Conservation (phyloP, 2,329 filamentous ascomycete species). For the Fusarium lyarnte region DNA sequence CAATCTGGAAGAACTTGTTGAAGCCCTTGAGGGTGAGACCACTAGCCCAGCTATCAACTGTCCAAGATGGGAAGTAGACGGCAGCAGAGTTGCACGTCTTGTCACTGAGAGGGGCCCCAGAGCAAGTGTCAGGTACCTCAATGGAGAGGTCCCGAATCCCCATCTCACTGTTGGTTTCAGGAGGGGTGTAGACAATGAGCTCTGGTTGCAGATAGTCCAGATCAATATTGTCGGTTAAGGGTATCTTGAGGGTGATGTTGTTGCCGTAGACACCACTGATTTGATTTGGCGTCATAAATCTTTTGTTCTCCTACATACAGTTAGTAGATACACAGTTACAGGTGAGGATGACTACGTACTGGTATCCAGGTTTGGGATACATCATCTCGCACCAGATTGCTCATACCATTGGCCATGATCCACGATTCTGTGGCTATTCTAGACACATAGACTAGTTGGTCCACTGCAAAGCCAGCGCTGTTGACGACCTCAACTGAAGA, state of each 20-base stretch:
- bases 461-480: not conserved
- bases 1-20: conserved; percentile 33
- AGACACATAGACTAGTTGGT: conserved; percentile 28
- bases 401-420: conserved; percentile 32
- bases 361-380: conserved; percentile 30
- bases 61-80: conserved; percentile 31
- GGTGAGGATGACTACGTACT: not conserved
- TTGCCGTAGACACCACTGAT: conserved; percentile 22
- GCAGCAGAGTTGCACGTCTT: conserved; percentile 25
- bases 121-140: conserved; percentile 11
- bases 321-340: not conserved
- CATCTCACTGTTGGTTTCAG: conserved; percentile 18
- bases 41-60: conserved; percentile 34
- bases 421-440: conserved; percentile 21
- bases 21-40: conserved; percentile 27
- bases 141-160: conserved; percentile 25
- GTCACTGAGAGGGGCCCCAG: not conserved
- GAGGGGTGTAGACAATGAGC: conserved; percentile 19
- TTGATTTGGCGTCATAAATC: conserved; percentile 20
- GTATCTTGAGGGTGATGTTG: conserved; percentile 23
- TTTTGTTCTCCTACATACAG: not conserved
- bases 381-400: conserved; percentile 9
- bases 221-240: conserved; percentile 33
- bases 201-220: conserved; percentile 15
- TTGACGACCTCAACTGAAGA: not conserved